Evolutionary conservation across 2,329 filamentous ascomycete species (phyloP), one percentile per base, ranked within the genome.

Genomic region (Alternaria angustiovoidea): DNA sequence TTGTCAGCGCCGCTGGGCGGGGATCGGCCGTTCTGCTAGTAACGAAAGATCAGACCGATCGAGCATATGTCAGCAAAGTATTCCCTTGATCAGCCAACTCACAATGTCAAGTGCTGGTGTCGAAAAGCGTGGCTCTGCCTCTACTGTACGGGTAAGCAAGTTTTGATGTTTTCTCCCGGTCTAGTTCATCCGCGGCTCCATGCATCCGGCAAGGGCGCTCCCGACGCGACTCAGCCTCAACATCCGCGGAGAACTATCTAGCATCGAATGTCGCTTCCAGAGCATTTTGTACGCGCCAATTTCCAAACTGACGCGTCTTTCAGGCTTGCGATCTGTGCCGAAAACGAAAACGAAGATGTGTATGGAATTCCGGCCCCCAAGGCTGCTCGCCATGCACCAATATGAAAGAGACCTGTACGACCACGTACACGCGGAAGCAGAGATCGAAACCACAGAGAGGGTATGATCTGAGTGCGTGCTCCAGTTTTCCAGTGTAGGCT

Each of bases 301-400:
- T 4, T 30, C 22, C 2, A 12, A 4, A 28, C 30, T 41, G 30
- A 44, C 52, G 28, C 24, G 36, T 24, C 9, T 18, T 18, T 6
- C 38, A 73, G 69, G 67, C 69, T 20, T 73, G 68, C 46, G 72
- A 73, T 62, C 67, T 71, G 8, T 74, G 69, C 56, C 62, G 69
- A 18, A 67, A 64, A 47, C 66, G 69, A 34, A 73, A 74, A 43
- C 56, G 69, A 54, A 63, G 63, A 61, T 73, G 72, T 39, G 28
- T 67, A 8, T 75, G 69, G 67, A 55, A 54, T 8, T 48, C 59
- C 14, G 71, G 67, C 30, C 39, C 59, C 7, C 39, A 56, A 20
- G 63, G 66, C 18, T 74, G 71, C 47, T 68, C 65, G 4, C 54
- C 67, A 30, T 73, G 70, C 43, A 34, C 55, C 8, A 65, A 69